Evolutionary conservation across 164 flowering plant species (phyloP).

Genomic region (Platanus orientalis): DNA sequence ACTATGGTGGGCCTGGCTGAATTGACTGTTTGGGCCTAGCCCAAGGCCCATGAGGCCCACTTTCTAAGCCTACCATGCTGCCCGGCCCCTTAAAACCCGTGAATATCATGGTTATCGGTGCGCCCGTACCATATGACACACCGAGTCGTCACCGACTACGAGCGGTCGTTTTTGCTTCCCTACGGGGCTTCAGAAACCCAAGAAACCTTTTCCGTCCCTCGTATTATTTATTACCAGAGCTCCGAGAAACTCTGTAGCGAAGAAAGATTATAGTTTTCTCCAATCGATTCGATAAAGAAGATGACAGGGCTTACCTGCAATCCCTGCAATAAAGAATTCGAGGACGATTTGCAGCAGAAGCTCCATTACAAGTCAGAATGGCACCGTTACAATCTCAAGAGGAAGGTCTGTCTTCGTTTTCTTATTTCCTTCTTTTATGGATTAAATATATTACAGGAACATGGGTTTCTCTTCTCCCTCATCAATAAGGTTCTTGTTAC

Average conservation of each 20-base stretch:
- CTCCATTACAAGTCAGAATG: conserved; percentile 96
- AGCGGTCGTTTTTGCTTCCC: not conserved
- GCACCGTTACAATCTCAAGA: conserved; percentile 98
- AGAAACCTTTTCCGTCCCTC: not conserved
- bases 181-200: not conserved
- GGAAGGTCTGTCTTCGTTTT: conserved; percentile 46
- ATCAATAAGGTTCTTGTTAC: not conserved
- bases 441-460: no score
- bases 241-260: not conserved
- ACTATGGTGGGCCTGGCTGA: no score
- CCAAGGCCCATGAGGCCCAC: no score
- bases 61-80: no score
- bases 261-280: not conserved
- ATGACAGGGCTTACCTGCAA: conserved; percentile 81
- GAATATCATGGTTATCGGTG: no score
- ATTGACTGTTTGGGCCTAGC: no score
- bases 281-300: not conserved
- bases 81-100: no score
- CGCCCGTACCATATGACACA: no score
- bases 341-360: conserved; percentile 63
- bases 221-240: not conserved
- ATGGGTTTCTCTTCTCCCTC: conserved; percentile 1
- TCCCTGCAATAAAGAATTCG: conserved; percentile 77
- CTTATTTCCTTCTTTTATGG: not conserved
- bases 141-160: not conserved